A percentile compares a stretch with the other conserved stretches of the same genome.
Conservation (phyloP, 306 rosid genomes). For the Prinsepia uniflora region DNA sequence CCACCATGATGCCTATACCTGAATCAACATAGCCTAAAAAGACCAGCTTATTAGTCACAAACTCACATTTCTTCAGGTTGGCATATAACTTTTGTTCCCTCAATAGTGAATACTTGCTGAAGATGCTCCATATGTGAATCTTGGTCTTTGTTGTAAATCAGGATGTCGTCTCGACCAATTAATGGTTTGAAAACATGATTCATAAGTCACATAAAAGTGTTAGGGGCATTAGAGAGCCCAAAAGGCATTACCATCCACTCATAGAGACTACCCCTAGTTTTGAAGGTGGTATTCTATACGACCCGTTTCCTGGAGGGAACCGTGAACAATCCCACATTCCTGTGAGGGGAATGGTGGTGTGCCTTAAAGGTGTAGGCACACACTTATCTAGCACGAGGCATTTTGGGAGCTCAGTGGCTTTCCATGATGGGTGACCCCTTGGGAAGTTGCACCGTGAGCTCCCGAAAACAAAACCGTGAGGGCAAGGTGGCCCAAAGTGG, state of each 20-base stretch:
- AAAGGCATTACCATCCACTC: not conserved
- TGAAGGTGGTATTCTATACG: not conserved
- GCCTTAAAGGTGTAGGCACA: too few species aligned
- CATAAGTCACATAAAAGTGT: not conserved
- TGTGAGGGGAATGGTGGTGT: too few species aligned
- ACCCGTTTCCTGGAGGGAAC: too few species aligned
- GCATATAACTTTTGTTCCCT: not conserved
- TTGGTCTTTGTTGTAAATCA: not conserved
- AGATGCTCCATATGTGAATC: not conserved
- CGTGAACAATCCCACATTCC: too few species aligned
- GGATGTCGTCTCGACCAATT: not conserved
- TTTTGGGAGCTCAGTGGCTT: too few species aligned
- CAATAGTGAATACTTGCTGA: not conserved
- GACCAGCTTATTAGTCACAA: not conserved
- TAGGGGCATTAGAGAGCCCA: conserved; percentile 5
- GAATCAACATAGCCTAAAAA: not conserved
- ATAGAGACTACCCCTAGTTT: not conserved
- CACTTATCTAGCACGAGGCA: too few species aligned
- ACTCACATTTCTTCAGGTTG: not conserved
- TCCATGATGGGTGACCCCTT: too few species aligned
- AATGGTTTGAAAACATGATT: not conserved
- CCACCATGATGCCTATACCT: not conserved
- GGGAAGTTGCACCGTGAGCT: too few species aligned
- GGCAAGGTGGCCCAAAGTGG: too few species aligned
- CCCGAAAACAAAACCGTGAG: too few species aligned